Evolutionary conservation across 495 filamentous ascomycete genomes (phyloP).

Genomic region (Penicillium angulare): DNA sequence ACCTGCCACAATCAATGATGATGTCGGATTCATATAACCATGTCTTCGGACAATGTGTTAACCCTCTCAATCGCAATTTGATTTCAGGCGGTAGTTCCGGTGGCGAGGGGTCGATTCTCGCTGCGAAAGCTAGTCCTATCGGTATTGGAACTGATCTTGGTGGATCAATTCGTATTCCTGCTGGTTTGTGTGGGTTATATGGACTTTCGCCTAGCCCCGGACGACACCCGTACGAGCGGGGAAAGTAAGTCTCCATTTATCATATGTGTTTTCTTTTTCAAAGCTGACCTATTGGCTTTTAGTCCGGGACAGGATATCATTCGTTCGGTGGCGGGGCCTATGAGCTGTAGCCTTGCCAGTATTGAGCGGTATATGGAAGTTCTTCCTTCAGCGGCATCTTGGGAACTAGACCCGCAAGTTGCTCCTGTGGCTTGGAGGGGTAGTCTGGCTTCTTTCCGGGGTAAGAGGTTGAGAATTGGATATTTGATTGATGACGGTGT

Average conservation of each 20-base stretch:
- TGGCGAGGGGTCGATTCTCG: conserved; percentile 66
- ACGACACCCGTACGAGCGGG: conserved; percentile 52
- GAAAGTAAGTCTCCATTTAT: conserved; percentile 43
- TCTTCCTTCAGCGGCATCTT: conserved; percentile 22
- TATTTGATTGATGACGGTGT: conserved; percentile 54
- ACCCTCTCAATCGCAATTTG: conserved; percentile 54
- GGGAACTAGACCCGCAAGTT: conserved; percentile 35
- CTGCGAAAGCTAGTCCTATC: conserved; percentile 54
- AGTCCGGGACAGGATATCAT: conserved; percentile 33
- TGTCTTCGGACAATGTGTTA: conserved; percentile 48
- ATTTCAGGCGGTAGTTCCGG: conserved; percentile 64
- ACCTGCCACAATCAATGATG: conserved; percentile 56
- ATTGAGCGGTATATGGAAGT: conserved; percentile 34
- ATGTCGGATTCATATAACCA: conserved; percentile 56
- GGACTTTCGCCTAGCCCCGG: conserved; percentile 61
- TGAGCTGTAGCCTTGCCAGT: conserved; percentile 22
- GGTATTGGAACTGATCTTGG: conserved; percentile 71
- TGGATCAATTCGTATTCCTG: conserved; percentile 65
- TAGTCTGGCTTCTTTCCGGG: conserved; percentile 22
- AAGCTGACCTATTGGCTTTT: neutral
- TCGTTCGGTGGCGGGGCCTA: conserved; percentile 31
- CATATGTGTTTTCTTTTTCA: neutral
- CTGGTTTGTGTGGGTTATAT: conserved; percentile 62
- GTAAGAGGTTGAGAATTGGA: conserved; percentile 45
- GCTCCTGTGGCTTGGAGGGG: conserved; percentile 45